A percentile compares a stretch with the other conserved stretches of the same genome.
phyloP scores from a whole-genome alignment of 73 alveolate species.

The Paramecium tetraurelia region DNA sequence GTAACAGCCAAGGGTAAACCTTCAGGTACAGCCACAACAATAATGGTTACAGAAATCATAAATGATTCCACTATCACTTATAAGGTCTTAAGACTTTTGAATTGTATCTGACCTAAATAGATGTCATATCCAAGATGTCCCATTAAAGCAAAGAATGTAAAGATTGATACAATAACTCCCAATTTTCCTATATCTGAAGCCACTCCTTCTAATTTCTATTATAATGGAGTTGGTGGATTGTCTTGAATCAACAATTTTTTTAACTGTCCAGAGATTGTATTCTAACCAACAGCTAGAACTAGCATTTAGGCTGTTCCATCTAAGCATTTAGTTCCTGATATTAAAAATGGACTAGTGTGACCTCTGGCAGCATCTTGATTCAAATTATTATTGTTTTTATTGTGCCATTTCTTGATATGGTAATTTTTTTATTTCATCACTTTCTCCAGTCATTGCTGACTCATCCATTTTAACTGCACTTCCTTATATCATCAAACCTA shows the following conservation, averaged over 20 bases:
- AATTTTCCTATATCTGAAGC: conserved; percentile 89
- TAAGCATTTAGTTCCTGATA: conserved; percentile 81
- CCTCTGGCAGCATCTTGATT: conserved; percentile 65
- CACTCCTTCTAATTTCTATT: conserved; percentile 85
- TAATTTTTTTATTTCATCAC: conserved; percentile 78
- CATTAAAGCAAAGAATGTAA: conserved; percentile 79
- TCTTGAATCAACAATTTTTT: conserved; percentile 76
- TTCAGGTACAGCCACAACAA: conserved; percentile 98
- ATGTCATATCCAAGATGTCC: conserved; percentile 40
- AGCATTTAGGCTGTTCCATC: conserved; percentile 85
- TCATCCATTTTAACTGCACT: conserved; percentile 83
- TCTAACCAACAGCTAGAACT: conserved; percentile 83
- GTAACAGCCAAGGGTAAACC: conserved; percentile 98
- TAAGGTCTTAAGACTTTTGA: conserved; percentile 15
- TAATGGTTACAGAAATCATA: conserved; percentile 84
- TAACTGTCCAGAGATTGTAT: conserved; percentile 81
- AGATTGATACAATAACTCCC: conserved; percentile 80
- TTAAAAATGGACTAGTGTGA: conserved; percentile 64
- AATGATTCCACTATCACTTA: conserved; percentile 74
- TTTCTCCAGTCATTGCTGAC: conserved; percentile 91
- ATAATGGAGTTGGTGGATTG: conserved; percentile 83
- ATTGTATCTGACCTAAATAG: not conserved
- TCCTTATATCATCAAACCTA: conserved; percentile 54
- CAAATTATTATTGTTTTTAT: not conserved
- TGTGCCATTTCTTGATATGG: not conserved